Evolutionary conservation across 2,329 filamentous ascomycete species (phyloP), one percentile per base, ranked within the genome.

Genomic region (Curvularia verruculosa): DNA sequence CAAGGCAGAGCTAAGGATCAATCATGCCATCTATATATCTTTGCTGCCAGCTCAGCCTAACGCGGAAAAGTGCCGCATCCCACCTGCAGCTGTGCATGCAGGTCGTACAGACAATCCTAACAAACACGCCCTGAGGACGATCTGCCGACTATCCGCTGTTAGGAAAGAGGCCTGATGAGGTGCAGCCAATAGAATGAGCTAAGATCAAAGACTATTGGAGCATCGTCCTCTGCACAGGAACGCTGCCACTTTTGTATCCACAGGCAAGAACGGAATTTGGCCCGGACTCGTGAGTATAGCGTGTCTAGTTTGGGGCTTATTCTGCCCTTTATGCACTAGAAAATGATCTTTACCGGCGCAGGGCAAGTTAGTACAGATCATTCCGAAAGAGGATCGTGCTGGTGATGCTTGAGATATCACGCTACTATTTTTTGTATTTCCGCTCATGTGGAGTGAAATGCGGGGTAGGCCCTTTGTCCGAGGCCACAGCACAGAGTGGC

Each of bases 51-150:
- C 23, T 10, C 23, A 1, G n/a, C 15, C 1, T 26, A 2, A 12
- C 9, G 23, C 34, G 46, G 46, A 49, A 49, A 39, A n/a, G n/a
- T 39, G n/a, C 46, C 46, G 46, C 31, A 37, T 3, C 10, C n/a
- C 10, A 39, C 37, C 23, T 47, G 46, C 34, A 39, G 34, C 34
- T n/a, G 18, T 36, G 15, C 15, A 36, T 36, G 34, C 34, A 36
- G 34, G 5, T 36, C 15, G 15, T 18, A 5, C 15, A 18, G 6
- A 36, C n/a, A 18, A 36, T 3, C 34, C 34, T 5, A 6, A 29
- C 3, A 36, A 13, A 19, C 44, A 36, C 21, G 29, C 19, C 5
- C 13, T 7, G 28, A 23, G 29, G 19, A 36, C 4, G 13, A 24
- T 34, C 29, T 6, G 7, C 44, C 6, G 29, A 18, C 19, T n/a